phyloP scores from a whole-genome alignment of 305 asterid genomes.

The Fraxinus floribunda region DNA sequence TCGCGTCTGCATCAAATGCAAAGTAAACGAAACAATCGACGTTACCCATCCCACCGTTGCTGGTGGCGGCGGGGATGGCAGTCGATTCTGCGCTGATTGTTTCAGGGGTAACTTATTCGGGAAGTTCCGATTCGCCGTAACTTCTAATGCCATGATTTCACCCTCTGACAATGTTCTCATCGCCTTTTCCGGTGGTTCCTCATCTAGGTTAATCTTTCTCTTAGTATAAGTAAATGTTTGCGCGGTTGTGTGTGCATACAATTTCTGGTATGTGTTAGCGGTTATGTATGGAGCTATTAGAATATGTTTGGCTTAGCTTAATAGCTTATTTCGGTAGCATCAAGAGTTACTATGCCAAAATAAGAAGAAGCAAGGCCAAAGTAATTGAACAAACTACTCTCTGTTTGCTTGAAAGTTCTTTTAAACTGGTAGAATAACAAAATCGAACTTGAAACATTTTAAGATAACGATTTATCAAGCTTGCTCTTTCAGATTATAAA shows the following conservation, averaged over 20 bases:
- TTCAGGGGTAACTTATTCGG: constrained; percentile 70
- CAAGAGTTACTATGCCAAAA: neutral
- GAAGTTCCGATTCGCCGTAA: constrained; percentile 76
- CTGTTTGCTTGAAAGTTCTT: neutral
- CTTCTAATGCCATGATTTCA: constrained; percentile 77
- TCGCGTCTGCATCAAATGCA: constrained; percentile 67
- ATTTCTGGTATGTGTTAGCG: neutral
- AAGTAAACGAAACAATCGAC: constrained; percentile 51
- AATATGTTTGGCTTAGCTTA: neutral
- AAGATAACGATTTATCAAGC: neutral
- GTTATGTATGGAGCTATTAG: neutral
- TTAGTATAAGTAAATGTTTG: neutral
- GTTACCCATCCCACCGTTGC: constrained; percentile 32
- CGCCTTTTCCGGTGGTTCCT: constrained; percentile 84
- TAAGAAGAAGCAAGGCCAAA: neutral
- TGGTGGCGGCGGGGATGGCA: constrained; percentile 32
- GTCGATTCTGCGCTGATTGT: constrained; percentile 70
- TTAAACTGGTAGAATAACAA: neutral
- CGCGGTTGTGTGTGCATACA: neutral
- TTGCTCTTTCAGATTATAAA: neutral
- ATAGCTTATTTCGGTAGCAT: neutral
- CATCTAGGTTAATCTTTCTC: constrained; percentile 58
- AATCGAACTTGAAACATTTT: neutral
- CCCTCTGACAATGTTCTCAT: constrained; percentile 83
- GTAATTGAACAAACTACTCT: neutral